Base-by-base conservation (phyloP, 2,329 filamentous ascomycete genomes). In the Exophiala phaeomuriformis region DNA sequence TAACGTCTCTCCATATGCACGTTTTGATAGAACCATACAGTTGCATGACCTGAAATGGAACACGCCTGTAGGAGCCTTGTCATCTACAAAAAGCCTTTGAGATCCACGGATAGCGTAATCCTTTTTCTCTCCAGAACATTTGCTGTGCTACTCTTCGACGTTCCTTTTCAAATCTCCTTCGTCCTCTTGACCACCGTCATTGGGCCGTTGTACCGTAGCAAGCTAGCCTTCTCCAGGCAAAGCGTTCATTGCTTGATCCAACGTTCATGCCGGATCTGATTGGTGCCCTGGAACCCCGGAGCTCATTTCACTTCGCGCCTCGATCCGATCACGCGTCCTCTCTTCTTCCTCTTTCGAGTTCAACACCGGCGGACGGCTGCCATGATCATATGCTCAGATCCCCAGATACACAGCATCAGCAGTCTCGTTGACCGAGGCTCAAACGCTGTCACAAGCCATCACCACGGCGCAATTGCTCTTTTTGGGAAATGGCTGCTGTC, bases 241-340 rank as follows among this genome's bases (percentile, higher is more conserved):
- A 19, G 32, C 40, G 12, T 9, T 28, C n/a, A 8, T 43, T 50
- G 12, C 42, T 45, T 45, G 42, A 45, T 31, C 42, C 42, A 45
- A 45, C 42, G 28, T 45, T 29, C 5, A 31, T 10, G 28, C 6
- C n/a, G 4, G n/a, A 10, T 45, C 28, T 50, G 37, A 50, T 50
- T 50, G 37, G 47, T 28, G 37, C 6, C 5, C 27, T n/a, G 40
- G 43, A 19, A 29, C 33, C 36, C 43, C 48, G 28, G 31, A 41
- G 41, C 31, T 51, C 48, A 55, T 55, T 51, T 55, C 48, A n/a
- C 36, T 31, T 44, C 31, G 43, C 52, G 30, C 43, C 48, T 40
- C 47, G n/a, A 30, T 49, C 29, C 30, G 31, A 27, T 39, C n/a
- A 12, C 33, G 44, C 35, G 44, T 47, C 31, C 32, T 42, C 33